phyloP scores from a whole-genome alignment of 345 rosid species.

The Cardamine occulta region DNA sequence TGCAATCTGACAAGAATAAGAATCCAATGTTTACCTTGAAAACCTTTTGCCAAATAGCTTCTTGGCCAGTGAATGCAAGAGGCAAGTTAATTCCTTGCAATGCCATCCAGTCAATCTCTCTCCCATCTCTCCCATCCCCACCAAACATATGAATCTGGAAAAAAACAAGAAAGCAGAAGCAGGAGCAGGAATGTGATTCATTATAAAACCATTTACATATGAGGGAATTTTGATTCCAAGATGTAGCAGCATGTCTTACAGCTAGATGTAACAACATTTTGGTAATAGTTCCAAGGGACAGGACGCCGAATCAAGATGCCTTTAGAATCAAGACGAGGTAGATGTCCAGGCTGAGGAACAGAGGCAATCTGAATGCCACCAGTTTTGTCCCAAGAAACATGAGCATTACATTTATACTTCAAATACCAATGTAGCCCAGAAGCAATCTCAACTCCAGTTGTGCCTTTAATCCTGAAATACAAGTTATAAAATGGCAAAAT shows the following conservation, averaged over 20 bases:
- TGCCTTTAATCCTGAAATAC: conserved; percentile 68
- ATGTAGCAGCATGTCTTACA: conserved; percentile 55
- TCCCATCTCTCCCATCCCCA: conserved; percentile 98
- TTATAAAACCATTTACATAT: neutral
- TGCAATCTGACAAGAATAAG: neutral
- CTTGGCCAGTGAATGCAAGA: conserved; percentile 93
- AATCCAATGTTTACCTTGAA: conserved; percentile 59
- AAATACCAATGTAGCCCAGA: conserved; percentile 95
- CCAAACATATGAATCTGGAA: conserved; percentile 89
- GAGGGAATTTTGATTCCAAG: conserved; percentile 12
- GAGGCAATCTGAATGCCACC: conserved; percentile 85
- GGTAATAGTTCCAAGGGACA: conserved; percentile 96
- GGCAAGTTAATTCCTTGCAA: conserved; percentile 96
- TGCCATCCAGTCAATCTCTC: conserved; percentile 99
- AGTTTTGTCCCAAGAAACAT: conserved; percentile 94
- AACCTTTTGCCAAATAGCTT: conserved; percentile 92
- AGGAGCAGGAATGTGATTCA: neutral
- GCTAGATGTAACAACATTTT: conserved; percentile 93
- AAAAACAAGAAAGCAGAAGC: conserved; percentile 26
- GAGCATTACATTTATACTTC: conserved; percentile 85
- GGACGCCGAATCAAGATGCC: conserved; percentile 78
- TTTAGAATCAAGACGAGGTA: conserved; percentile 65
- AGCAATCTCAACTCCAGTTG: conserved; percentile 82
- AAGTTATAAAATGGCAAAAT: neutral
- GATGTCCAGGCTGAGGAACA: conserved; percentile 69